A percentile compares a stretch with the other conserved stretches of the same genome.
These are phyloP conservation scores for Pseudisothecium myosuroides DNA, from an alignment of 225 moss, liverwort and hornwort species.

Conservation along the genomic window DNA sequence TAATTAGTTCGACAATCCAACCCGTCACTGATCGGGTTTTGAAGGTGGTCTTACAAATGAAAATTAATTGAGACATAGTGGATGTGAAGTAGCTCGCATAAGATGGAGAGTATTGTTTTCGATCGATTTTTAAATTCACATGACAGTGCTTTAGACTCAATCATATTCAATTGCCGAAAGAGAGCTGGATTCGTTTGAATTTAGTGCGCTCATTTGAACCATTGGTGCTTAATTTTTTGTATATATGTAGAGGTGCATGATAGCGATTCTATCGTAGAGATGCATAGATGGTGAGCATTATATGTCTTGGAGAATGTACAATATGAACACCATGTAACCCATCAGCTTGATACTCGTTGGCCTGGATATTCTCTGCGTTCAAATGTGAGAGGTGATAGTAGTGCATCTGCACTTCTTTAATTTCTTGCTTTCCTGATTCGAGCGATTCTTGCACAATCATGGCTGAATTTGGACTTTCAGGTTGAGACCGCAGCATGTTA, in stretches of 20 bases:
- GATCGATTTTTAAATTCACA: not conserved
- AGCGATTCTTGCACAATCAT: not conserved
- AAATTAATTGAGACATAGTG: not conserved
- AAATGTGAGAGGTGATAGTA: not conserved
- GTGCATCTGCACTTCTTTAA: not conserved
- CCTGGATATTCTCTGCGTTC: not conserved
- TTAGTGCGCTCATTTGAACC: not conserved
- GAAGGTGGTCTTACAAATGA: not conserved
- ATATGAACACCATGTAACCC: not conserved
- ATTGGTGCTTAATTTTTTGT: not conserved
- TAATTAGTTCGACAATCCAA: not conserved
- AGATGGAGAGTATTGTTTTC: not conserved
- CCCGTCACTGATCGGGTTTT: not conserved
- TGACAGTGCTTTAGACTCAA: not conserved
- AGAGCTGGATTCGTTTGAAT: not conserved
- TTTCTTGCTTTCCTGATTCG: not conserved
- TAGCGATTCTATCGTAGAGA: not conserved
- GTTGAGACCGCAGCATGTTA: slow-evolving; percentile 99
- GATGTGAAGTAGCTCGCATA: not conserved
- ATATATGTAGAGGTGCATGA: not conserved
- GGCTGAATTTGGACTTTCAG: slow-evolving; percentile 29
- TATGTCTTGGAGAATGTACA: not conserved
- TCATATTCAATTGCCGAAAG: not conserved
- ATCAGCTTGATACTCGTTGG: not conserved
- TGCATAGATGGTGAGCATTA: not conserved